These are phyloP conservation scores for Neopestalotiopsis clavispora DNA, from an alignment of 2,329 filamentous ascomycete genomes.

Conservation along the genomic window DNA sequence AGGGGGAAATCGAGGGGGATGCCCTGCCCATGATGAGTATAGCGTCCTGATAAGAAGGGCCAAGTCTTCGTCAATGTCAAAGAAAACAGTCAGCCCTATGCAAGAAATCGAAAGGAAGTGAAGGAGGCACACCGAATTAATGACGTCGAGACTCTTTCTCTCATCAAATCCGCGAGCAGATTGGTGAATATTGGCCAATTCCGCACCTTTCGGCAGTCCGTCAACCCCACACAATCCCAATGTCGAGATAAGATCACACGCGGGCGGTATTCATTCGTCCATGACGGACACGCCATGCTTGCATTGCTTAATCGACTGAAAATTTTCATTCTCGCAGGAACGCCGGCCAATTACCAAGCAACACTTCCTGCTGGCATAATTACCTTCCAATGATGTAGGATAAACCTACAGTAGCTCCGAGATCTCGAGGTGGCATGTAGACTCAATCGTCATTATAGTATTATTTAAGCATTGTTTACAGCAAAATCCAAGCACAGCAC, in stretches of 20 bases:
- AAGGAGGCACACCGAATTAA: not conserved
- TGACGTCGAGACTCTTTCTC: not conserved
- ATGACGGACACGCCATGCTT: not conserved
- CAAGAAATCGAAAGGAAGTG: not conserved
- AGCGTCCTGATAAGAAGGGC: not conserved
- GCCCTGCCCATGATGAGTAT: not conserved
- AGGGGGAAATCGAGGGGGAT: not conserved
- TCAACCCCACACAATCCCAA: not conserved
- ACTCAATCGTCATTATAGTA: not conserved
- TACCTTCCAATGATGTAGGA: too few species aligned
- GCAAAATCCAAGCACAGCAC: not conserved
- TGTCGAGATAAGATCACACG: not conserved
- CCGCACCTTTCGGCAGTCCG: not conserved
- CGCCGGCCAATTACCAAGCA: not conserved
- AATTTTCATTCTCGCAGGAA: not conserved
- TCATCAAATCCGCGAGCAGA: not conserved
- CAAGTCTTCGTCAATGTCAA: not conserved
- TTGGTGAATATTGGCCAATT: not conserved
- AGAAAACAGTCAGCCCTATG: conserved; percentile 1
- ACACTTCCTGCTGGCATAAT: not conserved
- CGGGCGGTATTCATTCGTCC: not conserved
- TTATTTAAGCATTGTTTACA: not conserved
- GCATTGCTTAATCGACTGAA: not conserved
- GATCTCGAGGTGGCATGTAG: not conserved
- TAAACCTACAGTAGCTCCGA: too few species aligned